These are phyloP conservation scores for Calonectria naviculata DNA, from an alignment of 2,329 filamentous ascomycete genomes.

Conservation along the genomic window DNA sequence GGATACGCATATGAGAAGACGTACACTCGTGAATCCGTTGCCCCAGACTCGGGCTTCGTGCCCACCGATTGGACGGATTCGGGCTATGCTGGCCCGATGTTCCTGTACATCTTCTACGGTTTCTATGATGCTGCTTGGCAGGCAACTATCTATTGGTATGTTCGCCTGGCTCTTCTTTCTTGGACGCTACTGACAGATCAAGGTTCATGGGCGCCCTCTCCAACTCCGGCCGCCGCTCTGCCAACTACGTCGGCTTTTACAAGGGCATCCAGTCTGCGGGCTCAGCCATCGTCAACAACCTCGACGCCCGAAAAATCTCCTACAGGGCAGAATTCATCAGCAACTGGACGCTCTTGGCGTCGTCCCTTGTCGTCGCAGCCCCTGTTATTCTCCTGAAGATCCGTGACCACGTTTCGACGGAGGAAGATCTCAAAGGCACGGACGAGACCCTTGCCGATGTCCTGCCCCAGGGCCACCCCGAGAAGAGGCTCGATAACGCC, in stretches of 20 bases:
- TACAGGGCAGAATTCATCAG: constrained; percentile 79
- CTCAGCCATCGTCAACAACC: constrained; percentile 62
- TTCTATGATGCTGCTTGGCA: constrained; percentile 93
- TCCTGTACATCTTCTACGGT: constrained; percentile 91
- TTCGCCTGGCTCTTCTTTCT: constrained; percentile 51
- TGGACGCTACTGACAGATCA: constrained; percentile 50
- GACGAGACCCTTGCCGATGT: constrained; percentile 86
- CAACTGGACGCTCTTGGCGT: constrained; percentile 80
- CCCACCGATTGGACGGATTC: constrained; percentile 72
- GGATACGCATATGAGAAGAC: constrained; percentile 78
- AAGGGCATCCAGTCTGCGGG: constrained; percentile 86
- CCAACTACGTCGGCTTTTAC: constrained; percentile 94
- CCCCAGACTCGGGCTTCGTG: constrained; percentile 14
- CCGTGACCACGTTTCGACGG: constrained; percentile 80
- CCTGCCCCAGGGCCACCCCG: constrained; percentile 29
- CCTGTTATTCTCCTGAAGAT: constrained; percentile 85
- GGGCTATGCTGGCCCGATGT: constrained; percentile 81
- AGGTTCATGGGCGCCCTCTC: constrained; percentile 92
- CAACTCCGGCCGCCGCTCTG: constrained; percentile 91
- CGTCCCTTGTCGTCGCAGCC: constrained; percentile 79
- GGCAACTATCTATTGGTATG: constrained; percentile 91
- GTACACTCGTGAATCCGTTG: constrained; percentile 30
- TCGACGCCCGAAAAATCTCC: constrained; percentile 53
- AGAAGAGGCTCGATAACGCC: constrained; percentile 14
- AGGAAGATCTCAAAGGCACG: constrained; percentile 86